Evolutionary conservation across 2,329 filamentous ascomycete species (phyloP).

Genomic region (Neocucurbitaria cava): DNA sequence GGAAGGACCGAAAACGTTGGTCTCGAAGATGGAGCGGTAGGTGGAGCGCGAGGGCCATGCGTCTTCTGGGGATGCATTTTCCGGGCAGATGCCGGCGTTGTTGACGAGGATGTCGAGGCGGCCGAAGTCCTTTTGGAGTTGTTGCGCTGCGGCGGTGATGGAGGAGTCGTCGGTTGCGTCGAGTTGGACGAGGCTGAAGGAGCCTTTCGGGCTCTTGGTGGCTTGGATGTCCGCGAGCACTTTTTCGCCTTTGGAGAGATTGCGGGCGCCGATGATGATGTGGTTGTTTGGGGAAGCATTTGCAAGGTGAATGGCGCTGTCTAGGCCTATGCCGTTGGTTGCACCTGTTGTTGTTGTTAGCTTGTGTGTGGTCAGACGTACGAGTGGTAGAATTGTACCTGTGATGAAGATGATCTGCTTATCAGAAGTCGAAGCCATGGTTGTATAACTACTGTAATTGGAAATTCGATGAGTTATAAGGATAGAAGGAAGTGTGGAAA

Average conservation of each 20-base stretch:
- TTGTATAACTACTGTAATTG: neutral
- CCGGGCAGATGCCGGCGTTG: slow-evolving; percentile 71
- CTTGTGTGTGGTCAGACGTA: neutral
- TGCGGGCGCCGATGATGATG: slow-evolving; percentile 47
- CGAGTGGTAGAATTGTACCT: slow-evolving; percentile 6
- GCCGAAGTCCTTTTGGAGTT: slow-evolving; percentile 34
- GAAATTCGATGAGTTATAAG: neutral
- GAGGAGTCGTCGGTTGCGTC: slow-evolving; percentile 46
- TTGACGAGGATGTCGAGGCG: slow-evolving; percentile 83
- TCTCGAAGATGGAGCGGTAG: slow-evolving; percentile 40
- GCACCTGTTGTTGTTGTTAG: slow-evolving; percentile 34
- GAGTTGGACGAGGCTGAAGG: slow-evolving; percentile 42
- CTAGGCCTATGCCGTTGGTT: slow-evolving; percentile 47
- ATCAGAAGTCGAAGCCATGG: slow-evolving; percentile 13
- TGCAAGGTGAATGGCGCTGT: slow-evolving; percentile 39
- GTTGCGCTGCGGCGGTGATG: slow-evolving; percentile 43
- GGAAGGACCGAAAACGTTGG: slow-evolving; percentile 47
- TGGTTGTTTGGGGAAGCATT: slow-evolving; percentile 40
- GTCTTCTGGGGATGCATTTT: slow-evolving; percentile 5
- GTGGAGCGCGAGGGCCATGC: slow-evolving; percentile 20
- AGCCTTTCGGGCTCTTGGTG: slow-evolving; percentile 35
- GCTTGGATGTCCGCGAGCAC: slow-evolving; percentile 39
- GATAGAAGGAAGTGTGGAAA: too few relatives aligned
- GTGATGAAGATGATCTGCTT: slow-evolving; percentile 41
- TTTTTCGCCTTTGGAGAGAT: slow-evolving; percentile 37